phyloP scores from a whole-genome alignment of 176 grass and related monocot genomes.

The Hordeum marinum region DNA sequence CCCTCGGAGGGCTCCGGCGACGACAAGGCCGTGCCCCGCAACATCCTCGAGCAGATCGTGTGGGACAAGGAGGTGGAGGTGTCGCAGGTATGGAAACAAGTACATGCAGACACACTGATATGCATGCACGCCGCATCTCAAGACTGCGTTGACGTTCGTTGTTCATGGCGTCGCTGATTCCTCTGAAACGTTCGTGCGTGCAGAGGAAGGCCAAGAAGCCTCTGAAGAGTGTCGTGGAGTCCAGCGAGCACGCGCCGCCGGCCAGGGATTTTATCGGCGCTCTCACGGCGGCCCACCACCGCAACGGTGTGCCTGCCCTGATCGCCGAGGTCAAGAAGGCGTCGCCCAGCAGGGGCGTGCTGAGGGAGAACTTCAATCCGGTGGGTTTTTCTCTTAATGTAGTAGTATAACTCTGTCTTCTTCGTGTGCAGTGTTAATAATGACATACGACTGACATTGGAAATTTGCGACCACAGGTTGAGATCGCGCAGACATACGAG shows the following conservation, averaged over 20 bases:
- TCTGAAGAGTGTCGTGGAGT: conserved; percentile 17
- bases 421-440: neutral
- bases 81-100: conserved; percentile 27
- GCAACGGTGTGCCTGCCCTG: conserved; percentile 54
- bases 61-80: conserved; percentile 99
- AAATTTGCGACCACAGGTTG: conserved; percentile 31
- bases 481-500: conserved; percentile 55
- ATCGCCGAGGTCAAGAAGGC: conserved; percentile 96
- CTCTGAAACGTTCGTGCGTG: neutral
- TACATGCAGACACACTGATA: neutral
- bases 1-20: conserved; percentile 33
- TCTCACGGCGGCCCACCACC: conserved; percentile 22
- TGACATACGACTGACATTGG: neutral
- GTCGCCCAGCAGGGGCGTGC: conserved; percentile 72
- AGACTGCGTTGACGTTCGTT: neutral
- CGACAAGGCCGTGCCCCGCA: conserved; percentile 37
- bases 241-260: conserved; percentile 39
- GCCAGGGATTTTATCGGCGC: conserved; percentile 65
- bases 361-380: conserved; percentile 81
- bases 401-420: too few species aligned
- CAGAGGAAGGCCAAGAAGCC: conserved; percentile 34
- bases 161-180: neutral
- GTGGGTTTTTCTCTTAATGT: conserved; percentile 11
- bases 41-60: conserved; percentile 83
- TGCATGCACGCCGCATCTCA: neutral